Base-by-base conservation (phyloP, 257 asterid species). In the Scutellaria barbata region DNA sequence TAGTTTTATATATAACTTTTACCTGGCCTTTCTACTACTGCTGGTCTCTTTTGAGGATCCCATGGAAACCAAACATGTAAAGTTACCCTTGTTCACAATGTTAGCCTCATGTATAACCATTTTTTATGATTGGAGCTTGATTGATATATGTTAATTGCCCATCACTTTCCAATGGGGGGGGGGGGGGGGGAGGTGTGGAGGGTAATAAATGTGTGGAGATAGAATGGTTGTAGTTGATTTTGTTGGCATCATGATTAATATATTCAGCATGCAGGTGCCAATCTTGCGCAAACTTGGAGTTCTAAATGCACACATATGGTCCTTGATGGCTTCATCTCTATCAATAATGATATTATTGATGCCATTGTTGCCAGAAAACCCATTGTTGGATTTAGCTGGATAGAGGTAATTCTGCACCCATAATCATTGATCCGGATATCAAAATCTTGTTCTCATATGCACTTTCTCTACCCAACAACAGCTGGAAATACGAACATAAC, bases 281-380 rank as follows among this genome's bases (percentile, higher is more conserved):
- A 67, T 74, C 75, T 84, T 67, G 66, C 79, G 75, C 85, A 65
- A 74, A 74, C 81, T 43, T 91, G 96, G 99, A 85, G 83, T 73
- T 71, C 69, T 37, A 68, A 79, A 40, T 91, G 96, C 83, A 89
- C 99, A 16, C 97, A 95, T 74, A 87, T 92, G 80, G 85, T 88
- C 63, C 80, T 89, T 79, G 93, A 89, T 70, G 96, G 84, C 61
- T 74, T 72, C 66, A 77, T 72, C 59, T 79, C 88, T 72, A 56
- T 91, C 46, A 82, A 69, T 39, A 84, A 87, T 76, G 95, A 85
- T 42, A 64, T 83, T 57, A 46, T 87, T 70, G 91, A 92, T 71
- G 86, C 96, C 69, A 76, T 89, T 60, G 79, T 81, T 63, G 90
- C 92, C 57, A 84, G 80, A 77, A 85, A 82, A 74, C 84, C 86